Evolutionary conservation across 371 early-diverging fungal genomes (phyloP), one percentile per base, ranked within the genome.

Genomic region (Mucor sp.): DNA sequence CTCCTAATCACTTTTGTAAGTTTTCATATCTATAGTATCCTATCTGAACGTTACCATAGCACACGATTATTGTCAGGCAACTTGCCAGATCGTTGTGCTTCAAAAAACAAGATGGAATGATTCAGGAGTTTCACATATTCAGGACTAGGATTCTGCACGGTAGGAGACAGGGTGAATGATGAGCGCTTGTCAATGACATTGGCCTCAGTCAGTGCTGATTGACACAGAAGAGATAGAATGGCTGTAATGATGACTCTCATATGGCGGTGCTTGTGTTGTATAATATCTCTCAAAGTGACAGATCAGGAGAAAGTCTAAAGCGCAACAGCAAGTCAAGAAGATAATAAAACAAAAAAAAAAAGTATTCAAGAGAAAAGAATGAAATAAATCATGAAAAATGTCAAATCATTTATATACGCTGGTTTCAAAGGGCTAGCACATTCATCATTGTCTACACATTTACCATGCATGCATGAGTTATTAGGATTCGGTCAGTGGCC

Each of bases 71-170:
- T 66, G 3, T 74, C 21, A 27, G 84, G 82, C 17, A 87, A 64
- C 8, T 72, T 76, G 28, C 87, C 87, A 58, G 84, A 75, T 58
- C 87, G 67, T 60, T 86, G 87, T 8, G 87, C 87, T 65, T 87
- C 87, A 56, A 84, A 87, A 68, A 85, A 87, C 59, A 74, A 60
- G 5, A 87, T 64, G 4, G 82, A 77, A 56, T 86, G 77, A 43
- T 77, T 74, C 15, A 86, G 64, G 15, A 71, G 67, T 19, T 35
- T 56, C 9, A 35, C 64, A 60, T 68, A 71, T 43, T 63, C 60
- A n/a, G 39, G 41, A 48, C 28, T 69, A 1, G 71, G 50, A 19
- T 21, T 59, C 23, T 68, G 41, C 58, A 62, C 59, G 37, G 55
- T 39, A 33, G 70, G 43, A 30, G 65, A 23, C 14, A 55, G 39